Conservation (phyloP, 1,139 yeast genomes). For the Candida sanyaensis region DNA sequence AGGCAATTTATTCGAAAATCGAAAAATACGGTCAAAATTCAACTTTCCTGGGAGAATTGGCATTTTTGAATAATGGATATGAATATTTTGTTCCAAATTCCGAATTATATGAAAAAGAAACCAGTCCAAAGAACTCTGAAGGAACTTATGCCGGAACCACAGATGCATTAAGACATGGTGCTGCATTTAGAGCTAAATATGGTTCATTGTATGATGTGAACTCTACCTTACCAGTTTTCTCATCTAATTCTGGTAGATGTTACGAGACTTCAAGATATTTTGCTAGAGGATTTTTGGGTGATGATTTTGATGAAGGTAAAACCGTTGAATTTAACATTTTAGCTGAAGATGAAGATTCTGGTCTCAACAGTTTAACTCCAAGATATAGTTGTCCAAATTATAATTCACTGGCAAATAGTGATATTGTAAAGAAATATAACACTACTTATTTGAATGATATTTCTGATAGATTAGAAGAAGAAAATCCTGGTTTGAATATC, state of each 20-base stretch:
- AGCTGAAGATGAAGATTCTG: conserved; percentile 26
- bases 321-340: conserved; percentile 25
- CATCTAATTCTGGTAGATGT: conserved; percentile 33
- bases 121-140: conserved; percentile 27
- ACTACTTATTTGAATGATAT: conserved; percentile 36
- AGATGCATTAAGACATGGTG: conserved; percentile 36
- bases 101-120: conserved; percentile 31
- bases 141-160: conserved; percentile 32
- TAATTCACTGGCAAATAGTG: conserved; percentile 20
- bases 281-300: conserved; percentile 36
- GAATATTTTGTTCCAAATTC: conserved; percentile 30
- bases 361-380: conserved; percentile 41
- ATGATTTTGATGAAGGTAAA: conserved; percentile 20
- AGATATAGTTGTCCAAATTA: conserved; percentile 22
- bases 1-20: conserved; percentile 22
- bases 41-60: conserved; percentile 31
- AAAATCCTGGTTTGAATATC: conserved; percentile 34
- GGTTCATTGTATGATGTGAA: conserved; percentile 24
- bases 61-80: conserved; percentile 32
- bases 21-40: conserved; percentile 18
- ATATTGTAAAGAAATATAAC: conserved; percentile 11
- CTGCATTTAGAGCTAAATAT: conserved; percentile 34
- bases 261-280: conserved; percentile 32
- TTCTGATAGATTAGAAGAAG: conserved; percentile 35
- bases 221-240: conserved; percentile 31